A percentile compares a stretch with the other conserved stretches of the same genome.
phyloP scores from a whole-genome alignment of 2,329 filamentous ascomycete genomes.

The Alternaria ethzedia region DNA sequence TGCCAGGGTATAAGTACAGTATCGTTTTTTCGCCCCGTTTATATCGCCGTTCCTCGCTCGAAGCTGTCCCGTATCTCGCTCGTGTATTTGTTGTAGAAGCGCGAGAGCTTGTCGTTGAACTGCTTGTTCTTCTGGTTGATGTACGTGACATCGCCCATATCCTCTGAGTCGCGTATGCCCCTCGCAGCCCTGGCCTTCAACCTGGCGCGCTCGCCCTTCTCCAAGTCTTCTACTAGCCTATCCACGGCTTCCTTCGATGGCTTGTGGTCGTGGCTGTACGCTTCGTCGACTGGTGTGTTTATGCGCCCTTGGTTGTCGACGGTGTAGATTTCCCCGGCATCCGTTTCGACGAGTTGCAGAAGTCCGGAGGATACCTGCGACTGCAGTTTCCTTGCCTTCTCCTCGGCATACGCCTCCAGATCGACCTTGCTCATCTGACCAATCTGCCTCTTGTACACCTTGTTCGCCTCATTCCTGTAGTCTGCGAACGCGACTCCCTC shows the following conservation, averaged over 20 bases:
- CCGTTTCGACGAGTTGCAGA: conserved; percentile 93
- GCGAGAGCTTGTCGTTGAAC: conserved; percentile 95
- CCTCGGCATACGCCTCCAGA: conserved; percentile 81
- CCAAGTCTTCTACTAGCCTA: conserved; percentile 81
- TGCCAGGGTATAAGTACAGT: conserved; percentile 35
- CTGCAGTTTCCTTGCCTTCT: conserved; percentile 85
- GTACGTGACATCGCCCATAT: conserved; percentile 92
- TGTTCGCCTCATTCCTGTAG: conserved; percentile 84
- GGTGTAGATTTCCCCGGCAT: conserved; percentile 84
- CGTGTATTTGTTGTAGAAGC: conserved; percentile 99
- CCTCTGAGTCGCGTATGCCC: conserved; percentile 70
- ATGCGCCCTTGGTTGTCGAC: conserved; percentile 91
- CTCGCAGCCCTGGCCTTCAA: conserved; percentile 86
- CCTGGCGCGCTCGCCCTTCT: conserved; percentile 84
- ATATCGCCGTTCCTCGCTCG: conserved; percentile 96
- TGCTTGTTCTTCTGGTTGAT: conserved; percentile 99
- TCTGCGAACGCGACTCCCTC: conserved; percentile 91
- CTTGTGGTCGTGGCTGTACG: conserved; percentile 81
- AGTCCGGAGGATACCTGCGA: conserved; percentile 83
- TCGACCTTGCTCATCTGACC: conserved; percentile 73
- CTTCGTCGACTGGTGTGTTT: conserved; percentile 86
- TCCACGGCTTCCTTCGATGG: conserved; percentile 89
- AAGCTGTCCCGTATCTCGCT: conserved; percentile 96
- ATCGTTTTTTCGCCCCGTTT: not conserved
- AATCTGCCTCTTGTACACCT: conserved; percentile 92